These are phyloP conservation scores for Astragalus glycyphyllos DNA, from an alignment of 306 rosid genomes.

Conservation along the genomic window DNA sequence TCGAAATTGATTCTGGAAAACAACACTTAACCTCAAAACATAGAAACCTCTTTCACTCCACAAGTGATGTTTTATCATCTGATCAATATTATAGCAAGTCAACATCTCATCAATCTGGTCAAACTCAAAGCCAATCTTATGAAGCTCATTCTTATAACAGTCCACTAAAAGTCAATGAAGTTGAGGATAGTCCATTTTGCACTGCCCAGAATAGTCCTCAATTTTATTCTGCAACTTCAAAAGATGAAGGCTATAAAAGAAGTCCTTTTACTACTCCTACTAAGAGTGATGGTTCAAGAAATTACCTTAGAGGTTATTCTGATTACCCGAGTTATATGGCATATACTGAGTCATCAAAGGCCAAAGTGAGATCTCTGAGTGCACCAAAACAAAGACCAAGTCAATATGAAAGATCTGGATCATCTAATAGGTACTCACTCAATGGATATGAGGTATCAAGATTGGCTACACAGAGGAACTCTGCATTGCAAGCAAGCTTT, in stretches of 20 bases:
- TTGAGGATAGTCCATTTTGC: slow-evolving; percentile 67
- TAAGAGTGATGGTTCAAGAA: slow-evolving; percentile 70
- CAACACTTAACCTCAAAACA: slow-evolving; percentile 46
- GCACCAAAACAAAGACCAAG: slow-evolving; percentile 88
- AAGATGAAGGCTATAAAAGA: slow-evolving; percentile 56
- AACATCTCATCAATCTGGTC: slow-evolving; percentile 56
- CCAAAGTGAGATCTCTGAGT: slow-evolving; percentile 77
- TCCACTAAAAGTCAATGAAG: slow-evolving; percentile 51
- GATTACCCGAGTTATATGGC: slow-evolving; percentile 90
- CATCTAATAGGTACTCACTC: slow-evolving; percentile 60
- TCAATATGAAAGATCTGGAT: slow-evolving; percentile 62
- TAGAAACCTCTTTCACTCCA: slow-evolving; percentile 58
- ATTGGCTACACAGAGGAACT: slow-evolving; percentile 46
- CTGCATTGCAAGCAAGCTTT: slow-evolving; percentile 68
- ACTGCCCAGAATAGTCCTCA: slow-evolving; percentile 75
- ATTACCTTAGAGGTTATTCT: slow-evolving; percentile 58
- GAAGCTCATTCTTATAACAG: slow-evolving; percentile 62
- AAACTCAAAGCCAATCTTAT: slow-evolving; percentile 47
- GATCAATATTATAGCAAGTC: slow-evolving; percentile 61
- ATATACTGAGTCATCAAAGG: slow-evolving; percentile 82
- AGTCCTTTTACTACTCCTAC: slow-evolving; percentile 81
- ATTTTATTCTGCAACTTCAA: slow-evolving; percentile 59
- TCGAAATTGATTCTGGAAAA: slow-evolving; percentile 64
- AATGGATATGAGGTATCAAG: slow-evolving; percentile 53
- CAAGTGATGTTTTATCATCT: slow-evolving; percentile 34